Evolutionary conservation across 331 rosid species (phyloP), one percentile per base, ranked within the genome.

Genomic region (Malus hybrid): DNA sequence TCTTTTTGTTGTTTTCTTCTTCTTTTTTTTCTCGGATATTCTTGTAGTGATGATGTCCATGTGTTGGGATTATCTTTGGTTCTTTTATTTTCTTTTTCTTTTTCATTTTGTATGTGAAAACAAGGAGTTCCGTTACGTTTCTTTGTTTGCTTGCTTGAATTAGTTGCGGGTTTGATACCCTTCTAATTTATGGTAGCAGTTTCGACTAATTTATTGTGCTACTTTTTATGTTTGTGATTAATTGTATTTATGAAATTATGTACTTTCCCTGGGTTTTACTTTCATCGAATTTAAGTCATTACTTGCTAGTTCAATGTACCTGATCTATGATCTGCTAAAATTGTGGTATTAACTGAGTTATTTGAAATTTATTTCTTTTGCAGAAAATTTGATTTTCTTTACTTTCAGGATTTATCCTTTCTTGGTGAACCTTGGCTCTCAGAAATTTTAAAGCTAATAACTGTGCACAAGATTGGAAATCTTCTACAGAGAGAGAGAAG

Each of bases 271-370:
- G 24, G 24, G 1, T 24, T 24, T 24, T 24, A 39, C 46, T 61
- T 8, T 20, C 12, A 15, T 32, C 33, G 31, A 57, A 65, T 18
- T 69, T 16, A 39, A 39, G 12, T 52, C 27, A 19, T 74, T 63
- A 46, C 28, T 24, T 39, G 59, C 69, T 20, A 69, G 71, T 70
- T 65, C 80, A 50, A 27, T 64, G 78, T 36, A 59, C 39, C 76
- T 59, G 76, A 56, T 71, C 27, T 52, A 62, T 34, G 48, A 33
- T 57, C n/a, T 56, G 54, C 28, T 28, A 14, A 16, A 3, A 24
- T 60, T 36, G 10, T 72, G 34, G 13, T 4, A 5, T 60, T 39
- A 72, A 34, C 57, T 72, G 36, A 59, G 27, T 72, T 57, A 14
- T 59, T 72, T 9, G 36, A 13, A 10, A 42, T 19, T 52, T 20